These are phyloP conservation scores for Chrysosporium queenslandicum DNA, from an alignment of 2,329 filamentous ascomycete species.

Conservation along the genomic window DNA sequence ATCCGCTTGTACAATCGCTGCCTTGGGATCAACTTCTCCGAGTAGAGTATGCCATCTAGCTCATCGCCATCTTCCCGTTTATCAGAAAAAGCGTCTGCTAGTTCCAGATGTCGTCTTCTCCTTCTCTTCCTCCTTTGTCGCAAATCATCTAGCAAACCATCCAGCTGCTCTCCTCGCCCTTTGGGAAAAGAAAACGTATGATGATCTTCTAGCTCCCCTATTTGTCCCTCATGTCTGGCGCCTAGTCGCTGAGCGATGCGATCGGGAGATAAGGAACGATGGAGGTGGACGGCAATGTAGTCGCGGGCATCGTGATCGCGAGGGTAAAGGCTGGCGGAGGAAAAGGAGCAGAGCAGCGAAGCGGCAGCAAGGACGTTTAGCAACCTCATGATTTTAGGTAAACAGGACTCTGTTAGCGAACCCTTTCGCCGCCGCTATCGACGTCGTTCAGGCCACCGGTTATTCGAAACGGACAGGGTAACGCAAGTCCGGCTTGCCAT, in stretches of 20 bases:
- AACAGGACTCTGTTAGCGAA: not conserved
- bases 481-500: slow-evolving; percentile 9
- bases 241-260: slow-evolving; percentile 61
- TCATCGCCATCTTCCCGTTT: slow-evolving; percentile 36
- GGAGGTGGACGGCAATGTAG: slow-evolving; percentile 86
- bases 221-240: slow-evolving; percentile 66
- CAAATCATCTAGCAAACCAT: slow-evolving; percentile 43
- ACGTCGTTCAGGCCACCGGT: not conserved
- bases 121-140: slow-evolving; percentile 54
- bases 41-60: slow-evolving; percentile 64
- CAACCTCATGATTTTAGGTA: slow-evolving; percentile 14
- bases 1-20: slow-evolving; percentile 52
- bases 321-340: slow-evolving; percentile 33
- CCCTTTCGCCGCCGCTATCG: not conserved
- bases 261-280: slow-evolving; percentile 50
- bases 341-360: slow-evolving; percentile 15
- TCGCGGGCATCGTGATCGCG: slow-evolving; percentile 73
- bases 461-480: not conserved
- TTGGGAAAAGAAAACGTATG: slow-evolving; percentile 70
- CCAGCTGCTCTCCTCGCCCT: slow-evolving; percentile 46
- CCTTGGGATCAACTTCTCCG: slow-evolving; percentile 64
- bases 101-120: slow-evolving; percentile 25
- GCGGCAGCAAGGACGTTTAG: slow-evolving; percentile 6
- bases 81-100: slow-evolving; percentile 13
- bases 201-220: slow-evolving; percentile 69